Evolutionary conservation across 2,329 filamentous ascomycete genomes (phyloP), one percentile per base, ranked within the genome.

Genomic region (Thielaviopsis euricoi): DNA sequence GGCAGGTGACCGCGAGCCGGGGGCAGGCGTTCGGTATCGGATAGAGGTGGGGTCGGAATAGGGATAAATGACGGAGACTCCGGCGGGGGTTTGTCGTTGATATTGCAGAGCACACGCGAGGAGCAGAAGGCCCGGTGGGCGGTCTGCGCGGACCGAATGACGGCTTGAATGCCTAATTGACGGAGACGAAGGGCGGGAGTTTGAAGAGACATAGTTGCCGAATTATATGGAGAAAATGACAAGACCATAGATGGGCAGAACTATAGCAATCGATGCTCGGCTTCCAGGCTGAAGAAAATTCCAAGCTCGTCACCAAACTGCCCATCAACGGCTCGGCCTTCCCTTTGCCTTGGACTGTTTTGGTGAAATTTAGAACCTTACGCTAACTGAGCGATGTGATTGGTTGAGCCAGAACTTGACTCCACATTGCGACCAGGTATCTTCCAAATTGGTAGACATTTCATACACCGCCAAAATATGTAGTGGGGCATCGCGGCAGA

Each of bases 41-140:
- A 81, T 68, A 95, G 89, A n/a, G 82, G 78, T 53, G 86, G 79
- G 64, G 77, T 76, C 53, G 90, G 91, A 58, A 96, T 76, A 63
- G 88, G 82, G 71, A 97, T 86, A 74, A 86, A 97, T 63, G 80
- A 79, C 52, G 93, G 91, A 40, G 89, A 95, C 68, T 96, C 87
- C 53, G 93, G 91, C 19, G 85, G 85, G 62, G 90, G 46, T 23
- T 51, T 56, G 22, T 52, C 48, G 29, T 17, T 51, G 21, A 51
- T 23, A 68, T 69, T 7, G 66, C 67, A 22, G 69, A 70, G 60
- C 25, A 48, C 46, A 15, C 46, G 21, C 21, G 23, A 21, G 15
- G 53, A n/a, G 12, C 22, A 19, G 52, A 46, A 52, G 37, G 54
- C 49, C 17, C 40, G 48, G 33, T 43, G 58, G 40, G n/a, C n/a